Evolutionary conservation across 805 yeast species (phyloP).

Genomic region (Jamesozyma piceae): DNA sequence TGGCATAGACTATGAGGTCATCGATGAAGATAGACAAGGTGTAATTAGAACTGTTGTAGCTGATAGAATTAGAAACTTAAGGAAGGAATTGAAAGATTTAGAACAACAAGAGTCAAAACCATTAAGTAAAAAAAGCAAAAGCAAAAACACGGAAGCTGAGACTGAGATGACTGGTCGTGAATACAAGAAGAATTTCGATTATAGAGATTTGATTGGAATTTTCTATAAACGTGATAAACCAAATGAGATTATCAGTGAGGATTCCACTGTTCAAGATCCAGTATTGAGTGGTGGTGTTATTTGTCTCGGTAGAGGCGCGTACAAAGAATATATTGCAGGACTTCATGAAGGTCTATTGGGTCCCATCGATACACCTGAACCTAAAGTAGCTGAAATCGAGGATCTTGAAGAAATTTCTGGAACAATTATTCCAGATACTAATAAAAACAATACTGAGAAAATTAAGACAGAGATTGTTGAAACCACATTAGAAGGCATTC

Average conservation of each 20-base stretch:
- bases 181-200: constrained; percentile 29
- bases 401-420: constrained; percentile 8
- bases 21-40: constrained; percentile 78
- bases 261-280: constrained; percentile 38
- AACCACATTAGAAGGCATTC: constrained; percentile 1
- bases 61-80: constrained; percentile 61
- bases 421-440: background rate
- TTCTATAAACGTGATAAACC: constrained; percentile 33
- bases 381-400: constrained; percentile 6
- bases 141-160: constrained; percentile 2
- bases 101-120: constrained; percentile 12
- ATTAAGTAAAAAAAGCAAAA: constrained; percentile 10
- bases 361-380: constrained; percentile 55
- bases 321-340: constrained; percentile 83
- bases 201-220: constrained; percentile 48
- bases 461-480: constrained; percentile 1
- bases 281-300: constrained; percentile 70
- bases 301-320: constrained; percentile 92
- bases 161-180: constrained; percentile 17
- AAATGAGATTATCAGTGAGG: constrained; percentile 33
- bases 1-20: constrained; percentile 74
- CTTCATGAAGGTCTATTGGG: constrained; percentile 92
- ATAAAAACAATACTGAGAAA: constrained; percentile 1
- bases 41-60: constrained; percentile 77
- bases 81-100: constrained; percentile 37